Conservation (phyloP, 2,329 filamentous ascomycete genomes). For the Fusarium xyrophilum region DNA sequence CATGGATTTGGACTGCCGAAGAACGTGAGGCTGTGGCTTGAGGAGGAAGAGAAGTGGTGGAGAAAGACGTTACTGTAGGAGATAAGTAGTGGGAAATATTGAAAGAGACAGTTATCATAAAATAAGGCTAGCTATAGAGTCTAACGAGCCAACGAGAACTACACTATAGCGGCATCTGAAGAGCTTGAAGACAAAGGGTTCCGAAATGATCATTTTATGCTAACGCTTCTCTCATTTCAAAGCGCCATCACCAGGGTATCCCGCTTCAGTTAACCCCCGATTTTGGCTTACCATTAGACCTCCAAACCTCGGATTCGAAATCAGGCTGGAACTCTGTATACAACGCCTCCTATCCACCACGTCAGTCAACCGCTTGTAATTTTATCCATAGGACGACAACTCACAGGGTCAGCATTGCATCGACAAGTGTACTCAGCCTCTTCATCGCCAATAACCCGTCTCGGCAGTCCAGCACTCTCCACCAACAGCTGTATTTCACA, state of each 20-base stretch:
- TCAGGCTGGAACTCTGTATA: conserved; percentile 48
- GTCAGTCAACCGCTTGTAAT: not conserved
- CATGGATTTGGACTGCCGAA: conserved; percentile 56
- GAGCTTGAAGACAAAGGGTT: not conserved
- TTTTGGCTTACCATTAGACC: conserved; percentile 38
- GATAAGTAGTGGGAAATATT: too few relatives aligned
- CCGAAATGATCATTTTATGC: not conserved
- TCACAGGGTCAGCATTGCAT: conserved; percentile 43
- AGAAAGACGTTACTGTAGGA: conserved; percentile 47
- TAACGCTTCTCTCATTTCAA: not conserved
- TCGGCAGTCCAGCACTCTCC: conserved; percentile 40
- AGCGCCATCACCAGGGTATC: not conserved
- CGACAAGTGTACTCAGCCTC: conserved; percentile 51
- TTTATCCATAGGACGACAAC: not conserved
- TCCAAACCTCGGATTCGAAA: conserved; percentile 46
- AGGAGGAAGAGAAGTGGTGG: conserved; percentile 58
- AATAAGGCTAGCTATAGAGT: not conserved
- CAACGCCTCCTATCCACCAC: conserved; percentile 38
- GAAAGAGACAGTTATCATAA: not conserved
- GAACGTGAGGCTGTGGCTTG: conserved; percentile 50
- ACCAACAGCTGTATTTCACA: conserved; percentile 47
- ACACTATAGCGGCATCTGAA: not conserved
- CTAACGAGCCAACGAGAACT: not conserved
- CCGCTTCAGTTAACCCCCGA: conserved; percentile 13
- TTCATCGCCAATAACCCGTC: conserved; percentile 46